A percentile compares a stretch with the other conserved stretches of the same genome.
phyloP scores from a whole-genome alignment of 352 stramenopile genomes.

The Thraustochytrium striatum region DNA sequence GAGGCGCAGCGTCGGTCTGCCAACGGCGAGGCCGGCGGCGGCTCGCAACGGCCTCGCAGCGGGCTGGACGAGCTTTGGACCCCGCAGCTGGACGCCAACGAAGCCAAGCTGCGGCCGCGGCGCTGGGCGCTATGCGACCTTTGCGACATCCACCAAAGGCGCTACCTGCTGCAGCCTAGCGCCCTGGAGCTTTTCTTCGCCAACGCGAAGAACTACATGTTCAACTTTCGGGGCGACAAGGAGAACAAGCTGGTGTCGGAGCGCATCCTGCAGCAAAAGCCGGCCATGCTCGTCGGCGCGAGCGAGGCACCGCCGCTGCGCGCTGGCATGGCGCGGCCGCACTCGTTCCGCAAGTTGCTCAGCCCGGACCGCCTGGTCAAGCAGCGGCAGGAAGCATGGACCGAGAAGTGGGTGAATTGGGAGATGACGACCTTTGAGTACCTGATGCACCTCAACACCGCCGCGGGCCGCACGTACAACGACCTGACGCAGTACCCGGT shows the following conservation, averaged over 20 bases:
- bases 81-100: neutral
- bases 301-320: neutral
- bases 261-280: slow-evolving; percentile 11
- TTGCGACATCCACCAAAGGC: neutral
- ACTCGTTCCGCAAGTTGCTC: neutral
- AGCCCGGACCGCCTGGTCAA: slow-evolving; percentile 9
- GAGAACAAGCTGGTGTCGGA: slow-evolving; percentile 12
- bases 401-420: slow-evolving; percentile 75
- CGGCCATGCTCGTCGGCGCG: neutral
- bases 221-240: slow-evolving; percentile 26
- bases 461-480: slow-evolving; percentile 91
- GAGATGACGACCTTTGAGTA: slow-evolving; percentile 97
- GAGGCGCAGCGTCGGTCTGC: too few relatives aligned
- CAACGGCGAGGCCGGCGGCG: neutral
- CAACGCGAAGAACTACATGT: slow-evolving; percentile 41
- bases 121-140: slow-evolving; percentile 24
- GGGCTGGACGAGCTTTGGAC: slow-evolving; percentile 22
- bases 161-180: slow-evolving; percentile 15
- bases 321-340: neutral
- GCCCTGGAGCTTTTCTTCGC: slow-evolving; percentile 41
- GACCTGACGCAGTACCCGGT: slow-evolving; percentile 93
- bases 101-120: neutral
- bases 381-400: slow-evolving; percentile 50
- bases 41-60: neutral
- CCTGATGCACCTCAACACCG: slow-evolving; percentile 93